Evolutionary conservation across 2,329 filamentous ascomycete genomes (phyloP), one percentile per base, ranked within the genome.

Genomic region (Lachnellula arida): DNA sequence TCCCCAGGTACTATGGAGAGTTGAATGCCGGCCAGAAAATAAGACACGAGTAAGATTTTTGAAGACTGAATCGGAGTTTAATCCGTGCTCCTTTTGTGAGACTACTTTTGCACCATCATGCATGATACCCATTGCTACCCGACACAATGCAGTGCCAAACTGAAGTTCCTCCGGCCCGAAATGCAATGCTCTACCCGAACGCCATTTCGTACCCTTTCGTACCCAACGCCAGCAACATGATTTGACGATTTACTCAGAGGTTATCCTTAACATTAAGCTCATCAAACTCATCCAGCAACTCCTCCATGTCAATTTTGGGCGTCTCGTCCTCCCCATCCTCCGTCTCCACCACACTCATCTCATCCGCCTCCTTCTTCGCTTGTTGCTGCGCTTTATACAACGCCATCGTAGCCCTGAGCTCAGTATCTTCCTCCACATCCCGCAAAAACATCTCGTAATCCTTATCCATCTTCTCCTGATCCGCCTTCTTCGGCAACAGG

Each of bases 391-490:
- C 81, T 76, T 93, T 96, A 77, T 96, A 99, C 66, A 99, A 72
- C 46, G 90, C 89, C 70, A 99, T 77, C 1, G 91, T 91, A 44
- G 86, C 82, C 54, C 94, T 81, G 63, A 97, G 79, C 68, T 99
- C 94, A 51, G 88, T 81, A 71, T 99, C 94, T 71, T 97, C 92
- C 74, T 99, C 95, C 11, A 99, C 90, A 72, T 99, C 94, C 46
- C 88, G 87, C 78, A 99, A 76, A 84, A 99, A 99, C 82, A 92
- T 84, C 77, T 99, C 94, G 75, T 96, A 99, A 74, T 99, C 94
- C 63, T 87, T 83, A 70, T 97, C 92, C 77, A 96, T 85, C 61
- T 86, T 85, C 57, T 92, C 89, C 70, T 93, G 88, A 70, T 97
- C 92, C 57, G 90, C 79, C 75, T 96, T 91, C 77, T 89, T 87